Base-by-base conservation (phyloP, 352 stramenopile genomes). In the Pythium utonaiense region DNA sequence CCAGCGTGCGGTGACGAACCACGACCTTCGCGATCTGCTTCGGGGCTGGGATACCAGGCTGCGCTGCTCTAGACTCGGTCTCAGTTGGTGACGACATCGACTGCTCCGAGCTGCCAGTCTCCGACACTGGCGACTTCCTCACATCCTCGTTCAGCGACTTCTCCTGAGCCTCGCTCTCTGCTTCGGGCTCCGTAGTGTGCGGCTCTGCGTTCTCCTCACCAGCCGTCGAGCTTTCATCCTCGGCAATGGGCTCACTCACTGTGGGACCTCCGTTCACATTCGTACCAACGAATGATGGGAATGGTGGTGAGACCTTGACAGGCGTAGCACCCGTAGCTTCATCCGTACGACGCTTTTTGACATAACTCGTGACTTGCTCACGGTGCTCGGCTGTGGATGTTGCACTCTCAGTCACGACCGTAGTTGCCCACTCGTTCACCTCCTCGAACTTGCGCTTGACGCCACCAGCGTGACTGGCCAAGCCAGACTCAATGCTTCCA, bases 341-440 rank as follows among this genome's bases (percentile, higher is more conserved):
- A 34, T 72, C 66, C 1, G 66, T 31, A 7, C 51, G 41, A 13
- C 66, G 59, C 51, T 66, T 68, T 44, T 72, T 72, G 12, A 72
- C 62, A 44, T 52, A 72, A 7, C 22, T 27, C 17, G 31, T 22
- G 34, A 72, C 24, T 21, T 66, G 42, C 21, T 64, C 44, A 12
- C 45, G 54, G 30, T 65, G 59, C 3, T 65, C 27, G 6, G 10
- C 40, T 21, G 60, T 47, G 4, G 40, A 21, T 3, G 40, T 50
- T 1, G 34, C 31, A 36, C 66, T 68, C 0, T 68, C 60, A 3
- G 16, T 21, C 3, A 68, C 13, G 7, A 68, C 50, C 12, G 28
- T 48, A n/a, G 36, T 55, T 0, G 55, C 55, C 40, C 19, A 38
- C 36, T 47, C 24, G 12, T 16, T 27, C 1, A 60, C 41, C 9